Evolutionary conservation across 768 basidiomycete species (phyloP).

Genomic region (Amanita fuliginea): DNA sequence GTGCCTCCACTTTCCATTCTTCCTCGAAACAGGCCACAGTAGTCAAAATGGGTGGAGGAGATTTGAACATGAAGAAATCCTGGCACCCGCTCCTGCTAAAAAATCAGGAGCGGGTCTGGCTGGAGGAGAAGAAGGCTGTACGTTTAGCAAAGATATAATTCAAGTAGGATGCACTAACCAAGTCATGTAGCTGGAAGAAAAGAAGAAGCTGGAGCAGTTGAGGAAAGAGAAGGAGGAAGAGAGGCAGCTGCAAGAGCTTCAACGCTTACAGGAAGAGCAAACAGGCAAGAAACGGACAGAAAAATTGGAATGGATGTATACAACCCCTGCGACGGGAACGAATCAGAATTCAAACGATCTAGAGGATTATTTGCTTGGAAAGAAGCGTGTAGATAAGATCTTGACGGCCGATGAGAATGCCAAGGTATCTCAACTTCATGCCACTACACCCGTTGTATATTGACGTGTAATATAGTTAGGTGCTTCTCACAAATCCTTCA

Average conservation of each 20-base stretch:
- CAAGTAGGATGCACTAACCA: conserved; percentile 8
- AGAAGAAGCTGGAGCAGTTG: conserved; percentile 95
- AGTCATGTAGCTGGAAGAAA: conserved; percentile 78
- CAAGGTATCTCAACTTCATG: conserved; percentile 38
- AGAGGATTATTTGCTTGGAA: conserved; percentile 94
- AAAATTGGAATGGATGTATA: conserved; percentile 98
- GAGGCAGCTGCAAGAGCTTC: conserved; percentile 90
- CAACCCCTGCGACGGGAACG: conserved; percentile 91
- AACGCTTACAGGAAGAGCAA: conserved; percentile 88
- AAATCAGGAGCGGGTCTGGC: conserved; percentile 99
- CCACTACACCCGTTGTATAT: neutral
- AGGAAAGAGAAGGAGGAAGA: conserved; percentile 98
- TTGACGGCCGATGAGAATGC: conserved; percentile 87
- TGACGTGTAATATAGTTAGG: conserved; percentile 42
- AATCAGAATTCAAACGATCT: conserved; percentile 82
- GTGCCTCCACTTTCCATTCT: too few relatives aligned
- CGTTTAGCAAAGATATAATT: conserved; percentile 18
- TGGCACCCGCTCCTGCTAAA: conserved; percentile 98
- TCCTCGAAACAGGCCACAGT: neutral
- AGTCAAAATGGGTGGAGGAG: conserved; percentile 92
- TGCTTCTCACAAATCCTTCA: conserved; percentile 85
- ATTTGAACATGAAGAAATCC: conserved; percentile 98
- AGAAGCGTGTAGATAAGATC: conserved; percentile 96
- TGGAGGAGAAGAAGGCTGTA: conserved; percentile 95
- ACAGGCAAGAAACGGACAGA: conserved; percentile 92